Evolutionary conservation across 441 rosid species (phyloP), one percentile per base, ranked within the genome.

Genomic region (Erodium moschatum): DNA sequence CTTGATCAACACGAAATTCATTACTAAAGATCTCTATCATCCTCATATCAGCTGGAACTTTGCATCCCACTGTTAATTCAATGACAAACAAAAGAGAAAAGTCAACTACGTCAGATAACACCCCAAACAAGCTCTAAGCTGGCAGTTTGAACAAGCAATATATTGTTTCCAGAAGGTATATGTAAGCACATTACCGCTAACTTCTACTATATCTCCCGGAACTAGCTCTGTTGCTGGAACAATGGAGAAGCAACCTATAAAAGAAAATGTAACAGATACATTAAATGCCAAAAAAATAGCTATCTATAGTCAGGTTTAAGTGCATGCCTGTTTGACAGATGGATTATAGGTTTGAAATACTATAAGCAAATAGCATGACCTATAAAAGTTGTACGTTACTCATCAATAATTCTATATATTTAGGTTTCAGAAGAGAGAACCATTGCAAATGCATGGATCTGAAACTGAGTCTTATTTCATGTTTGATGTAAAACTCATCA

Each of bases 21-120:
- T 85, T 85, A 80, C 90, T 91, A 62, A 91, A 79, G 90, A 87
- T 94, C 87, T 94, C 98, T 74, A 94, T 83, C 89, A 89, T 85
- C 80, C 98, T 89, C 85, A 94, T 78, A 80, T 94, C 98, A 81
- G 98, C 97, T 69, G 98, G 98, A 81, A 91, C 83, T 86, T 94
- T 94, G 86, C 97, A 86, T 73, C 98, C 97, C 83, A 91, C 97
- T 94, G 69, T 77, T 78, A 65, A 74, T 58, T 68, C 71, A 35
- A 61, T 13, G 67, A 78, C 64, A 69, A 69, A 78, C 40, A 71
- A 70, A 56, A 79, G 33, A 62, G 56, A 60, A 78, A 72, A 61
- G 44, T 60, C 42, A 82, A 69, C 64, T 61, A 66, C 38, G 13
- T 33, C 65, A 24, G 16, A 27, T 24, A 24, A 62, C 27, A 16